These are phyloP conservation scores for Rosellinia necatrix DNA, from an alignment of 2,329 filamentous ascomycete genomes.

Conservation along the genomic window DNA sequence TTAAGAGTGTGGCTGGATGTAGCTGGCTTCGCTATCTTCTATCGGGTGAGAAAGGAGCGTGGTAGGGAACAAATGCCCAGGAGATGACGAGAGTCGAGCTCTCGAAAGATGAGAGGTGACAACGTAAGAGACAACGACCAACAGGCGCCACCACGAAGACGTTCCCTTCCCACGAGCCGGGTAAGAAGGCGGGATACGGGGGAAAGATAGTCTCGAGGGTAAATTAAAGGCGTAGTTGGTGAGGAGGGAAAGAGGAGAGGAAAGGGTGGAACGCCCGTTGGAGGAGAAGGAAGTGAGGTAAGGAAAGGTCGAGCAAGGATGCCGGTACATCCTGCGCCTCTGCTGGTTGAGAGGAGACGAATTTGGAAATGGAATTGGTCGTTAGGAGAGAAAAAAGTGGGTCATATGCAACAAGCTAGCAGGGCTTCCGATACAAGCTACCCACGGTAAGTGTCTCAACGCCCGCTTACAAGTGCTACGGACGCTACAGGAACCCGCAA, in stretches of 20 bases:
- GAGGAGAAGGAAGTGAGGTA: constrained; percentile 7
- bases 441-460: too few species aligned
- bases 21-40: constrained; percentile 3
- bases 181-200: constrained; percentile 1
- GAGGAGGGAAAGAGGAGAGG: constrained; percentile 16
- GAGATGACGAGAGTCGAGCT: background rate
- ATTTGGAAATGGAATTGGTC: too few species aligned
- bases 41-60: constrained; percentile 26
- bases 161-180: constrained; percentile 16
- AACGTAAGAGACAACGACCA: constrained; percentile 16
- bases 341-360: background rate
- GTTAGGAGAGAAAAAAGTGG: background rate
- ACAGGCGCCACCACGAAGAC: constrained; percentile 17
- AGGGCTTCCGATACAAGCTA: too few species aligned
- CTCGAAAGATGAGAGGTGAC: constrained; percentile 3
- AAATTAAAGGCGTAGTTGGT: constrained; percentile 19
- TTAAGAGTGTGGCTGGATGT: constrained; percentile 17
- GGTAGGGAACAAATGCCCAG: constrained; percentile 25
- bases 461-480: too few species aligned
- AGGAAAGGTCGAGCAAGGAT: constrained; percentile 4
- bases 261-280: constrained; percentile 10
- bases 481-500: too few species aligned
- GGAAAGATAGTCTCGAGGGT: constrained; percentile 17
- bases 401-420: background rate
- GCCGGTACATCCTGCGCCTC: background rate